phyloP scores from a whole-genome alignment of 2,329 filamentous ascomycete species.

The Setomelanomma holmii region DNA sequence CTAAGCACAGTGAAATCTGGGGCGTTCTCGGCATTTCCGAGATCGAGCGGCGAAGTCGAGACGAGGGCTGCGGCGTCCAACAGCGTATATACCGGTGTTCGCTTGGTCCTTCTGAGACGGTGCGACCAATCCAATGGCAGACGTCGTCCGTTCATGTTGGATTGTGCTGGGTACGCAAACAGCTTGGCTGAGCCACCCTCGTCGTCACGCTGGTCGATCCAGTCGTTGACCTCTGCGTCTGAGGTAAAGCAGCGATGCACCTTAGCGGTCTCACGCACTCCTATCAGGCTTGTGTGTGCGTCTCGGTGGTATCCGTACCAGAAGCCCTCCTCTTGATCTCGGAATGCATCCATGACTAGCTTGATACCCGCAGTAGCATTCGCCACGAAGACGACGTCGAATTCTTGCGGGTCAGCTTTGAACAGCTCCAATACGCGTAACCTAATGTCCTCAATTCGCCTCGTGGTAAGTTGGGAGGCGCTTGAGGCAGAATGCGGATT shows the following conservation, averaged over 20 bases:
- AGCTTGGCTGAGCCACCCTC: constrained; percentile 48
- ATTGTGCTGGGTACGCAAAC: constrained; percentile 89
- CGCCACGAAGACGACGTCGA: constrained; percentile 88
- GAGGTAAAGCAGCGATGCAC: constrained; percentile 70
- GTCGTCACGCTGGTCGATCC: constrained; percentile 59
- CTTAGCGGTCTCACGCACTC: constrained; percentile 73
- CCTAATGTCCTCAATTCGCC: constrained; percentile 77
- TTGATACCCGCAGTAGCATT: constrained; percentile 94
- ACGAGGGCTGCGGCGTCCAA: constrained; percentile 84
- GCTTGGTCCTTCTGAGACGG: constrained; percentile 52
- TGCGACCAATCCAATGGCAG: constrained; percentile 74
- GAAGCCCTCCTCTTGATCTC: constrained; percentile 73
- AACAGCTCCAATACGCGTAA: constrained; percentile 77
- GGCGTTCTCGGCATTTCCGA: constrained; percentile 65
- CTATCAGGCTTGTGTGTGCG: constrained; percentile 86
- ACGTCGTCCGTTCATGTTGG: constrained; percentile 86
- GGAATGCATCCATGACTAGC: constrained; percentile 79
- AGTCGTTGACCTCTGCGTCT: constrained; percentile 68
- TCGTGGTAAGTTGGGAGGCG: constrained; percentile 78
- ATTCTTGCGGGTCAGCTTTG: constrained; percentile 78
- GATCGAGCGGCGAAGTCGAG: constrained; percentile 77
- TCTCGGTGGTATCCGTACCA: constrained; percentile 83
- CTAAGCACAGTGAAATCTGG: constrained; percentile 89
- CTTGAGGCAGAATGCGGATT: constrained; percentile 90
- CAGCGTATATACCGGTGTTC: constrained; percentile 66